Evolutionary conservation across 805 yeast genomes (phyloP), one percentile per base, ranked within the genome.

Genomic region (Pichia manshurica): DNA sequence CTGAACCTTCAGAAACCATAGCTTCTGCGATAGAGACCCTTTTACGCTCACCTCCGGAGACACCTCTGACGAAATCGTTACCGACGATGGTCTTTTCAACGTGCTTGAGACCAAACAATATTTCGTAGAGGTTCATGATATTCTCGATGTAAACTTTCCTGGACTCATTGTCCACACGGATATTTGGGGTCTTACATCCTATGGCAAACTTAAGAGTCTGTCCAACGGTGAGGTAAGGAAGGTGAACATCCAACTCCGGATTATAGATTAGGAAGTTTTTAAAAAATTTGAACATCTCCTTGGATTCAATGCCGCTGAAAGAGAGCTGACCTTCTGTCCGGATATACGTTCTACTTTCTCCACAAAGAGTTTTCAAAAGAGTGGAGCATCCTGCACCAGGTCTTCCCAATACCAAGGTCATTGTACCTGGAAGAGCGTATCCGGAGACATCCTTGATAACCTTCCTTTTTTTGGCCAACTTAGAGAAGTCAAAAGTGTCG

Each of bases 41-140:
- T 66, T 81, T 81, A 56, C 87, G 68, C 66, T 81, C 84, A 66
- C 87, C 87, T 58, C 87, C 87, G 32, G 85, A 79, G 40, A 81
- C 79, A 64, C 87, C 87, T 63, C 85, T 72, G 16, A 81, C 78
- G 47, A 74, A 77, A 61, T 81, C 86, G 55, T 77, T 74, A 60
- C 87, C 87, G 45, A 81, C 86, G 43, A 78, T 71, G 19, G 87
- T 81, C 52, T 78, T 70, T 51, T 74, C 71, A 12, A 83, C 79
- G 61, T 81, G 84, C 40, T 74, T 69, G 54, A 79, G 66, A 50
- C 84, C 84, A 57, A 72, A 77, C 17, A 77, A 70, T 12, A 81
- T 78, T 47, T 74, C 72, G 49, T 72, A 65, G 17, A 79, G 56
- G 49, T 79, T 78, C 47, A 75, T 71, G 44, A 69, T 58, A 28